Base-by-base conservation (phyloP, 2,329 filamentous ascomycete species). In the Canariomyces notabilis region DNA sequence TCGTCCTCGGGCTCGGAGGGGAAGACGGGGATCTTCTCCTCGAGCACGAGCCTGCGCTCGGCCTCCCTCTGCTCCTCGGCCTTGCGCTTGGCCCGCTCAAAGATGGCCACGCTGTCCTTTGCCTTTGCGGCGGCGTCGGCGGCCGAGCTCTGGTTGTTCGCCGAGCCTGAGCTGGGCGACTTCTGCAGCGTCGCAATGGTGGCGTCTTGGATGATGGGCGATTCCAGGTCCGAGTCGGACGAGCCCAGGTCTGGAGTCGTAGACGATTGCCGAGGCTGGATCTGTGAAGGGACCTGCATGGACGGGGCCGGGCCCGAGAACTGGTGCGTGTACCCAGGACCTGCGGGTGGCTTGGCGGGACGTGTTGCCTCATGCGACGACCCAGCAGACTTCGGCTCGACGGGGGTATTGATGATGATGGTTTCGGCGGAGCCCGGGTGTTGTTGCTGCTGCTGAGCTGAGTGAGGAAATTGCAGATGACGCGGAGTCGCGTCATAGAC, bases 1-100 rank as follows among this genome's bases (percentile, higher is more conserved):
- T 65, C 60, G 35, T 61, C 50, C 6, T 59, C 56, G 7, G 59
- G 54, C 46, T 64, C 61, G 12, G 59, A 57, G 12, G 60, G 56
- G 44, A 67, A 60, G 57, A 64, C 62, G 8, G 70, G 64, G 19
- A 79, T 79, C 65, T 79, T 78, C 61, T 79, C 76, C 57, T 79
- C 75, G 49, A 54, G 26, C 29, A 54, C 35, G 18, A 50, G 26
- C 2, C 52, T 19, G 12, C 40, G 21, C 44, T 54, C 48, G 8
- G 37, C 44, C 40, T 50, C 42, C 7, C 49, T 41, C 44, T 55
- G 23, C 42, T 52, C 51, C 46, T 55, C 53, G 15, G 49, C 47
- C 49, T 66, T 70, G 21, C 73, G 67, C 61, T 70, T 67, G 48
- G 69, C 67, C 32, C 72, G 69, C 21, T 72, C 69, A 43, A 62